Base-by-base conservation (phyloP, 2,329 filamentous ascomycete genomes). In the Colletotrichum orchidophilum region DNA sequence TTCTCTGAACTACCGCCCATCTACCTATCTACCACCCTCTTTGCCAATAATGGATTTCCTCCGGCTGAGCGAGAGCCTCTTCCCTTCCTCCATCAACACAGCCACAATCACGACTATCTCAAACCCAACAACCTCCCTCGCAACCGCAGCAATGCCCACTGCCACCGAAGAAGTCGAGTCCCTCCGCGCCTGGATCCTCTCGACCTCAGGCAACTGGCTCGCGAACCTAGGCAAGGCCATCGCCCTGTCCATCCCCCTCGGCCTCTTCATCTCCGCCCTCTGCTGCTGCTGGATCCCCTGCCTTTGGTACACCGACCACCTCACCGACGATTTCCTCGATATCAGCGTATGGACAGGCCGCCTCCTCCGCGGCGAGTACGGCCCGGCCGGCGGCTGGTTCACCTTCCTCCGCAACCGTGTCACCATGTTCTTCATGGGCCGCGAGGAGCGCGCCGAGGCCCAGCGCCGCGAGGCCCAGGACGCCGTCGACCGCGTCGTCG, bases 271-370 rank as follows among this genome's bases (percentile, higher is more conserved):
- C 29, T 72, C 73, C n/a, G 27, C 68, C 18, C n/a, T 73, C 39
- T 65, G 49, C 31, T 75, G 73, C 65, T 75, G 72, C 73, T 75
- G 74, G 74, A 29, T 50, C 5, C 61, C 67, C 18, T 74, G 68
- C 63, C 15, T 74, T 3, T 72, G 63, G 31, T 68, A 71, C 66
- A 42, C 31, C 42, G 55, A 66, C 55, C 35, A 66, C 29, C 49
- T 67, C 50, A 49, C 52, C n/a, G 35, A 61, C 55, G 33, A 12
- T 15, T 52, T 64, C 33, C 31, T 31, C 63, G 24, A 57, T 50
- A 18, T 42, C 39, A 46, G 39, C 3, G 39, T 46, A 7, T 46
- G 39, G 13, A 52, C 26, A 8, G 24, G 49, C 33, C 55, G 33
- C 63, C 13, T 70, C 18, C 35, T 39, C 26, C 49, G n/a, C 50